Base-by-base conservation (phyloP, 73 alveolate genomes). In the Tetrahymena elliotti region DNA sequence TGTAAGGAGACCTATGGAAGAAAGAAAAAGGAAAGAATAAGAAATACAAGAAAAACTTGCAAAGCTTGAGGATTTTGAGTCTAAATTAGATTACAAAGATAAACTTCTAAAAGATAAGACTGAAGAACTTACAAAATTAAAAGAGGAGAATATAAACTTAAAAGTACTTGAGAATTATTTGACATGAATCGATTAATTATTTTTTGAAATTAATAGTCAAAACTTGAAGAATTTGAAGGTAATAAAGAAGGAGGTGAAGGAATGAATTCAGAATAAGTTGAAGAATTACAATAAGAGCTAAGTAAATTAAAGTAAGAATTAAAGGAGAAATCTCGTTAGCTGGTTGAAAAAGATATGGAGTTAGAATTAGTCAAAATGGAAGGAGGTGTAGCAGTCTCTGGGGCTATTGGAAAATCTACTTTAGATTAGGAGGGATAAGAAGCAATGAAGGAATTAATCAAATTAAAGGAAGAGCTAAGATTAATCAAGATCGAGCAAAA, bases 391-490 rank as follows among this genome's bases (percentile, higher is more conserved):
- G 53, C 27, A 94, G 37, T 93, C 93, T 6, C 33, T 94, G 53
- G 97, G 94, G 82, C 39, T 38, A 24, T 83, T 83, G 40, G 97
- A 53, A 84, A 68, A 68, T 68, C 88, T 31, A 68, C 88, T 31
- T 68, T 68, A 68, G 88, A 68, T 68, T 84, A 84, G 8, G 96
- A 83, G 41, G 96, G 68, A 15, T 36, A 93, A 83, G 84, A 93
- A 84, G 53, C 84, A 35, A 38, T 83, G 84, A 41, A 88, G 13
- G 31, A 93, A 35, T 52, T 93, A 11, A 93, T 38, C 13, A 95
- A 96, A 37, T 83, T 94, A 40, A 93, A 41, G 20, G 96, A 96
- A 37, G 52, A 82, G 39, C 10, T 96, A 34, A 41, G 92, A 20
- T 31, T 39, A 18, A 52, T 84, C 11, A 88, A 96, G 33, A 93